Conservation (phyloP, 345 rosid genomes). For the Geranium brycei region DNA sequence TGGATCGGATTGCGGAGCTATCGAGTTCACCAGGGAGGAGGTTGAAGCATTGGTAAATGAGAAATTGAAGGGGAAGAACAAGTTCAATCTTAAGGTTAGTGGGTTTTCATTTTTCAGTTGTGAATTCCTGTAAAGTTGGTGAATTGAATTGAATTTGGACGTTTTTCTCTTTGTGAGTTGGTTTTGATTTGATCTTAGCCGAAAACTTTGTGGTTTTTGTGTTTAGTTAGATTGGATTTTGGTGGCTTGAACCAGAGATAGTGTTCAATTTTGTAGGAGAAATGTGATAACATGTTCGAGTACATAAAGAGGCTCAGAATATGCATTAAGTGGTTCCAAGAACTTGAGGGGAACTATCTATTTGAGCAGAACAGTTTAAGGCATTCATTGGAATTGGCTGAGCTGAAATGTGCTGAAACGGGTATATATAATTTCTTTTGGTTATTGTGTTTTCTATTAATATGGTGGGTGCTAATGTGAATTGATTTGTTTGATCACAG, state of each 20-base stretch:
- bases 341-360: constrained; percentile 68
- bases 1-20: constrained; percentile 33
- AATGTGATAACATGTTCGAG: constrained; percentile 89
- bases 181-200: background rate
- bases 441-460: background rate
- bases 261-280: constrained; percentile 47
- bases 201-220: constrained; percentile 1
- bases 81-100: constrained; percentile 75
- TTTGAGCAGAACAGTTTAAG: constrained; percentile 73
- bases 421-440: constrained; percentile 31
- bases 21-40: constrained; percentile 35
- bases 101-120: background rate
- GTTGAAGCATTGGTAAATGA: constrained; percentile 26
- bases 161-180: background rate
- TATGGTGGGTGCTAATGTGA: background rate
- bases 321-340: constrained; percentile 95
- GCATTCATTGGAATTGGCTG: constrained; percentile 47
- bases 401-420: constrained; percentile 64
- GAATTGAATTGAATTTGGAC: background rate
- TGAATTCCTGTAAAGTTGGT: background rate
- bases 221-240: background rate
- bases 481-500: constrained; percentile 27
- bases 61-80: constrained; percentile 27
- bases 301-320: constrained; percentile 83
- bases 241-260: constrained; percentile 3